phyloP scores from a whole-genome alignment of 106 monocot genomes.

The Amphibolis antarctica region DNA sequence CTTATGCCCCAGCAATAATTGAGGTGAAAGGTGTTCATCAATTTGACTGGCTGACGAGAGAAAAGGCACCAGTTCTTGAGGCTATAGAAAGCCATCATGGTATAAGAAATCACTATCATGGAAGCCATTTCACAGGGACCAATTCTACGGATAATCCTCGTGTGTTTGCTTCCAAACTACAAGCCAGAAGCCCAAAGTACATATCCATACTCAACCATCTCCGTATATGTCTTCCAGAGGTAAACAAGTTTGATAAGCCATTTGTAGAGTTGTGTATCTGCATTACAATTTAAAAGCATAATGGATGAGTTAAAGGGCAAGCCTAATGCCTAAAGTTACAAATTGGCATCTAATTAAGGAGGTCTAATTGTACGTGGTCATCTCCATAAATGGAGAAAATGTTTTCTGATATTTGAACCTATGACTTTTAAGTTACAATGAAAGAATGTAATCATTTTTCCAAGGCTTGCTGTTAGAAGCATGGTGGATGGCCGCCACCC shows the following conservation, averaged over 20 bases:
- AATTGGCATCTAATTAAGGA: no score
- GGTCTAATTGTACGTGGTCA: no score
- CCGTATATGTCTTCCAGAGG: conserved; percentile 90
- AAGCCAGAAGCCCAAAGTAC: conserved; percentile 77
- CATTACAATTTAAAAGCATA: neutral
- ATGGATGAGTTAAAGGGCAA: no score
- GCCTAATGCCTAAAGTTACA: neutral
- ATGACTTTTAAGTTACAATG: no score
- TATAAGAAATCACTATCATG: conserved; percentile 73
- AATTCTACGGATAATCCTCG: conserved; percentile 47
- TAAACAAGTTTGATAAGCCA: conserved; percentile 11
- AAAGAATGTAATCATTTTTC: no score
- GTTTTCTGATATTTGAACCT: no score
- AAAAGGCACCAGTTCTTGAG: conserved; percentile 74
- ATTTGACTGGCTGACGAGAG: conserved; percentile 80
- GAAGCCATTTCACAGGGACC: conserved; percentile 31
- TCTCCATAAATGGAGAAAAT: no score
- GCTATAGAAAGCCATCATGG: conserved; percentile 62
- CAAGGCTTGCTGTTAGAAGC: no score
- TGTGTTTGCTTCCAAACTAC: conserved; percentile 67
- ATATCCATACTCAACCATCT: conserved; percentile 86
- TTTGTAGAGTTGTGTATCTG: no score
- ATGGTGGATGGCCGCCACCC: no score
- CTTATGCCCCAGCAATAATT: conserved; percentile 51
- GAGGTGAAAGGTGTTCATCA: conserved; percentile 89